These are phyloP conservation scores for Peronosclerospora sorghi DNA, from an alignment of 352 stramenopile species.

Conservation along the genomic window DNA sequence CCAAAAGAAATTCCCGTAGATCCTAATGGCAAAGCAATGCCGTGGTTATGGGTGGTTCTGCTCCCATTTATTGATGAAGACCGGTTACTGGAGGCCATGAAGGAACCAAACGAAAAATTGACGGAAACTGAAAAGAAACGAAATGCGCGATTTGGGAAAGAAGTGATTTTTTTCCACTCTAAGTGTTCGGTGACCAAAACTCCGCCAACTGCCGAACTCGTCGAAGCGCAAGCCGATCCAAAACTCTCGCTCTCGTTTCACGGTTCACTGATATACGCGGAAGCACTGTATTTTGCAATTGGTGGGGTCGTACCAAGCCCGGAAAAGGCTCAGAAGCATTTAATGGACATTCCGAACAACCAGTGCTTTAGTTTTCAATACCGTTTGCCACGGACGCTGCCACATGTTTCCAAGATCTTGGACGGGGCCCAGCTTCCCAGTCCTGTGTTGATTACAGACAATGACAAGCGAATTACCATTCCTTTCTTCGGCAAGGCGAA, in stretches of 20 bases:
- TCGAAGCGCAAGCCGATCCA: conserved; percentile 34
- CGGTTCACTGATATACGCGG: conserved; percentile 61
- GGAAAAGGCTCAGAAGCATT: conserved; percentile 53
- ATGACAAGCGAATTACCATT: conserved; percentile 60
- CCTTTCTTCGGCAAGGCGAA: conserved; percentile 76
- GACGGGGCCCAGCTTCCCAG: conserved; percentile 32
- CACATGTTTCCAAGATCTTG: conserved; percentile 49
- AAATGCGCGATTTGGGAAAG: conserved; percentile 73
- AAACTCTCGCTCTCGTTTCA: conserved; percentile 51
- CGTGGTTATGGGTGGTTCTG: conserved; percentile 98
- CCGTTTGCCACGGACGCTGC: conserved; percentile 33
- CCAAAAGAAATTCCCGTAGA: conserved; percentile 93
- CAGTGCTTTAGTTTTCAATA: conserved; percentile 83
- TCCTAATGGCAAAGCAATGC: conserved; percentile 97
- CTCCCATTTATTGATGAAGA: conserved; percentile 98
- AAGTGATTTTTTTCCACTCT: conserved; percentile 77
- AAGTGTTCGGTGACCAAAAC: conserved; percentile 41
- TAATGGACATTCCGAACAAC: conserved; percentile 79
- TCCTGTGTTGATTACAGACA: conserved; percentile 37
- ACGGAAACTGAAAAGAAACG: conserved; percentile 71
- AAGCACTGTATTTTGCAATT: conserved; percentile 66
- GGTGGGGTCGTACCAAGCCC: conserved; percentile 63
- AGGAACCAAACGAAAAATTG: conserved; percentile 46
- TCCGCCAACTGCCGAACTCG: conserved; percentile 28
- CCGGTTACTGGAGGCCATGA: conserved; percentile 87